Conservation (phyloP, 108 stramenopile genomes). For the Cyclotella cryptica region DNA sequence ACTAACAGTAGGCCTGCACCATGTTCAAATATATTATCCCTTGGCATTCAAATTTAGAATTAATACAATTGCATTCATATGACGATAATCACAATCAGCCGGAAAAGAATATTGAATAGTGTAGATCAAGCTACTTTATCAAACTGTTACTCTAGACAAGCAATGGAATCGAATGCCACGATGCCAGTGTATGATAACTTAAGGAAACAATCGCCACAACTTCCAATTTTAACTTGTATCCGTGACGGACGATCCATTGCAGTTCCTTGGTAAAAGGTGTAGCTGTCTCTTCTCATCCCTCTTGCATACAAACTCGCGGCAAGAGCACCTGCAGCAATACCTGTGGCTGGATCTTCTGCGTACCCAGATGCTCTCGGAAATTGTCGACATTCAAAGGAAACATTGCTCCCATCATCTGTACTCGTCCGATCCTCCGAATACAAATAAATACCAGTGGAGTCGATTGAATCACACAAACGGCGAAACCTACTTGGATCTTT, state of each 20-base stretch:
- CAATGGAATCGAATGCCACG: slow-evolving; percentile 31
- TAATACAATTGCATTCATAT: too few relatives aligned
- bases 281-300: slow-evolving; percentile 18
- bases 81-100: too few relatives aligned
- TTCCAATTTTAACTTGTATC: slow-evolving; percentile 33
- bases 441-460: slow-evolving; percentile 71
- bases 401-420: slow-evolving; percentile 1
- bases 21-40: too few relatives aligned
- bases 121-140: too few relatives aligned
- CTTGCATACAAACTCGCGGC: slow-evolving; percentile 58
- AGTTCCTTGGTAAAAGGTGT: slow-evolving; percentile 70
- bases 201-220: slow-evolving; percentile 12
- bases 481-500: slow-evolving; percentile 50
- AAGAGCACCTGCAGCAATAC: slow-evolving; percentile 79
- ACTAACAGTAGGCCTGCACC: too few relatives aligned
- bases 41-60: too few relatives aligned
- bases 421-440: slow-evolving; percentile 37
- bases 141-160: neutral
- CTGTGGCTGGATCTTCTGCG: slow-evolving; percentile 82
- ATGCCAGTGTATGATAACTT: slow-evolving; percentile 39
- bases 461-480: slow-evolving; percentile 60
- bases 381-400: slow-evolving; percentile 62
- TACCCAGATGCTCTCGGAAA: slow-evolving; percentile 71
- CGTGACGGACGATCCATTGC: slow-evolving; percentile 69
- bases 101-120: too few relatives aligned